A percentile compares a stretch with the other conserved stretches of the same genome.
Conservation (phyloP, 1,284 basidiomycete genomes). For the Leccinum subspadiceum region DNA sequence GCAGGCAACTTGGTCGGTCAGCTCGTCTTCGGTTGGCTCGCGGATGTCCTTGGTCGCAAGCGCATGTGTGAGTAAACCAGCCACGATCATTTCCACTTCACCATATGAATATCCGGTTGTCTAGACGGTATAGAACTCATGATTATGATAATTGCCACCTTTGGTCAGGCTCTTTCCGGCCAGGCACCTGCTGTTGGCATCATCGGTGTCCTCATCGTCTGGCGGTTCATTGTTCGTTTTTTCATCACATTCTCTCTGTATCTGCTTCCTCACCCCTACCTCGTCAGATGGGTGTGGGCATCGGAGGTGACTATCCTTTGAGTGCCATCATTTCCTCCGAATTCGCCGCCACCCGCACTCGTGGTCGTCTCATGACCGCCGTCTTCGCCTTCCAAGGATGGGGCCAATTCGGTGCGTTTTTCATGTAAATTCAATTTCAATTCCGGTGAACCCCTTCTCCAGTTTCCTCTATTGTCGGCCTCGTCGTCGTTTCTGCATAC, state of each 20-base stretch:
- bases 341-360: constrained; percentile 57
- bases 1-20: constrained; percentile 63
- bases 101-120: background rate
- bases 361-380: constrained; percentile 57
- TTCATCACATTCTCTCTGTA: constrained; percentile 1
- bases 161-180: constrained; percentile 49
- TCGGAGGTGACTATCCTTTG: constrained; percentile 58
- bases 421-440: constrained; percentile 14
- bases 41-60: constrained; percentile 56
- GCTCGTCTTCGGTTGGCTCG: constrained; percentile 55
- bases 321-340: constrained; percentile 55
- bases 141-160: constrained; percentile 52
- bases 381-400: constrained; percentile 58
- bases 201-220: constrained; percentile 58
- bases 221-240: constrained; percentile 45
- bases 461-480: constrained; percentile 54
- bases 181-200: constrained; percentile 54
- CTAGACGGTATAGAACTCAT: constrained; percentile 60
- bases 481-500: constrained; percentile 57
- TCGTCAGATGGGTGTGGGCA: constrained; percentile 50
- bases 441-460: background rate
- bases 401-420: constrained; percentile 47
- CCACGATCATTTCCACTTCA: background rate
- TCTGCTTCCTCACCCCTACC: constrained; percentile 10
- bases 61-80: constrained; percentile 26